Conservation (phyloP, 1,139 yeast species). For the Sugiyamaella sp. region DNA sequence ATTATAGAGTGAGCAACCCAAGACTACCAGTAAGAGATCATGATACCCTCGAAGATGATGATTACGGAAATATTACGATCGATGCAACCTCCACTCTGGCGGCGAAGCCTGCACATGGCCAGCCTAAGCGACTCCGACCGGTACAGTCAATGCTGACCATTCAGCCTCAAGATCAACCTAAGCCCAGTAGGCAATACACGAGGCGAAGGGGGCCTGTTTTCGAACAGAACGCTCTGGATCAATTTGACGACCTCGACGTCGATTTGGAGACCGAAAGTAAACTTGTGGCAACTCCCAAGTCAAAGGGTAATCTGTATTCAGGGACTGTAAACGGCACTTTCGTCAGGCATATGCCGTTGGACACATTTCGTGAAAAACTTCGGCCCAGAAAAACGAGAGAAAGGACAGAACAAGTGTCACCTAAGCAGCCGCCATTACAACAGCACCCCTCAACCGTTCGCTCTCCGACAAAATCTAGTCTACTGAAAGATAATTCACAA, state of each 20-base stretch:
- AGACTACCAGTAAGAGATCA: constrained; percentile 2
- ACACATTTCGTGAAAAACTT: constrained; percentile 15
- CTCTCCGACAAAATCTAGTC: constrained; percentile 20
- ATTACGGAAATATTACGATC: constrained; percentile 12
- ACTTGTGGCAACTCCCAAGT: constrained; percentile 13
- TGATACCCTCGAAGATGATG: constrained; percentile 12
- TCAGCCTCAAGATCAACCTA: constrained; percentile 7
- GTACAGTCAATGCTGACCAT: constrained; percentile 31
- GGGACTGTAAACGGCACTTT: background rate
- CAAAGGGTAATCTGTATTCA: constrained; percentile 6
- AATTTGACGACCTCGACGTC: constrained; percentile 37
- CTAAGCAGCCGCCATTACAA: background rate
- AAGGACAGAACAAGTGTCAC: no score
- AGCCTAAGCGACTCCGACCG: constrained; percentile 25
- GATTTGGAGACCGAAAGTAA: constrained; percentile 21
- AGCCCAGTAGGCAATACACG: constrained; percentile 7
- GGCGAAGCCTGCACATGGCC: constrained; percentile 3
- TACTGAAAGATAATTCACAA: constrained; percentile 20
- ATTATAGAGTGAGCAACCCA: constrained; percentile 1
- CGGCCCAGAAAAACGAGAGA: background rate
- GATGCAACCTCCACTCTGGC: constrained; percentile 17
- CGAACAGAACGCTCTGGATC: constrained; percentile 40
- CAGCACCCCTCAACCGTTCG: constrained; percentile 17
- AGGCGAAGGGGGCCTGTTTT: constrained; percentile 20
- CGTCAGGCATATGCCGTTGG: constrained; percentile 8